Conservation (phyloP, 1,284 basidiomycete species). For the Malassezia sp. region DNA sequence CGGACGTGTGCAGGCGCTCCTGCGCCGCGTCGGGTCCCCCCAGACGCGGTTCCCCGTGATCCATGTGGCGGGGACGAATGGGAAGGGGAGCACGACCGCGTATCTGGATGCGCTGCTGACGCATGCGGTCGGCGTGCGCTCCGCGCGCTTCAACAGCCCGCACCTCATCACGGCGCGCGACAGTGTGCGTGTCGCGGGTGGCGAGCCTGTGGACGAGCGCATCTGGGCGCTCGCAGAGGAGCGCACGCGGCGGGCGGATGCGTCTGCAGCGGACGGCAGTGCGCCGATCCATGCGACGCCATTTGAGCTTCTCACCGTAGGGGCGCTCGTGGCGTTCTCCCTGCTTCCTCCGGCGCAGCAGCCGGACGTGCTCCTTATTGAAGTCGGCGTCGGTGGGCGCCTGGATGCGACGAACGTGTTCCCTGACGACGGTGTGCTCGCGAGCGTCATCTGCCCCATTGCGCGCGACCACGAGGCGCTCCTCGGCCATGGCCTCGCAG, state of each 20-base stretch:
- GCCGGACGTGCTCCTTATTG: constrained; percentile 73
- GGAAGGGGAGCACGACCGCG: constrained; percentile 84
- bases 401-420: constrained; percentile 82
- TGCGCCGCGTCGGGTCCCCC: constrained; percentile 53
- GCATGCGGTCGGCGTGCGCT: constrained; percentile 49
- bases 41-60: constrained; percentile 67
- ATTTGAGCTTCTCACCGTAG: constrained; percentile 50
- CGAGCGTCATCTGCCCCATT: constrained; percentile 70
- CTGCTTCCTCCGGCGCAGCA: constrained; percentile 36
- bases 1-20: constrained; percentile 58
- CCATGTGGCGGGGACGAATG: constrained; percentile 92
- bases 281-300: constrained; percentile 26
- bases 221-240: constrained; percentile 53
- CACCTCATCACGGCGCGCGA: constrained; percentile 73
- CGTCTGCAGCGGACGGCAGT: constrained; percentile 51
- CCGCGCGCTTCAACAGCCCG: constrained; percentile 84
- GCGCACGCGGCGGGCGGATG: constrained; percentile 53
- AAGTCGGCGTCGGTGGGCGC: constrained; percentile 88
- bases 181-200: constrained; percentile 59
- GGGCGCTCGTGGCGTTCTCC: constrained; percentile 35
- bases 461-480: constrained; percentile 87
- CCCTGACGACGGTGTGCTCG: constrained; percentile 59
- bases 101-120: constrained; percentile 69
- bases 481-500: constrained; percentile 63
- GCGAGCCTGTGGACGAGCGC: constrained; percentile 52